phyloP scores from a whole-genome alignment of 2,329 filamentous ascomycete genomes.

The Coniella vitis region DNA sequence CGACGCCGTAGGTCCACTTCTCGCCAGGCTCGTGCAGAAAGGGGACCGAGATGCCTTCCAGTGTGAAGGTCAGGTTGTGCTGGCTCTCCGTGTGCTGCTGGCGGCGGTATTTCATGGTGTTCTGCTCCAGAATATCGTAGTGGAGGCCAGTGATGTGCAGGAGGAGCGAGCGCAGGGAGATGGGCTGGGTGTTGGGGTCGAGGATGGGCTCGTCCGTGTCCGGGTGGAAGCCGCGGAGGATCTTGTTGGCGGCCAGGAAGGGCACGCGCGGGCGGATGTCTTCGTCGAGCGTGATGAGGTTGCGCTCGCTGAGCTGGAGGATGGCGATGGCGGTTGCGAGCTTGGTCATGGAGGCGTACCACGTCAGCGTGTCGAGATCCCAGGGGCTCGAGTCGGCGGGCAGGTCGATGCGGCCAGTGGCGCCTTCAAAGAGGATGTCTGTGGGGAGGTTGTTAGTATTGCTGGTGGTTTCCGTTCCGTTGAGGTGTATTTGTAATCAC shows the following conservation, averaged over 20 bases:
- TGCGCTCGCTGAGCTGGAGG: conserved; percentile 34
- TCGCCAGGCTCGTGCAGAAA: conserved; percentile 25
- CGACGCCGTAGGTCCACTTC: conserved; percentile 25
- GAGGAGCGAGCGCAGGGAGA: conserved; percentile 41
- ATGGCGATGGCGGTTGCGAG: conserved; percentile 31
- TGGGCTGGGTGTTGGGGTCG: conserved; percentile 23
- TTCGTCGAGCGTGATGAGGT: conserved; percentile 28
- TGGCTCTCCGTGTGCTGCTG: conserved; percentile 4
- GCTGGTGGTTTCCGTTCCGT: no score
- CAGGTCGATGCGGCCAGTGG: conserved; percentile 30
- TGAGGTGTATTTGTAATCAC: no score
- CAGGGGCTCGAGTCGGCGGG: conserved; percentile 25
- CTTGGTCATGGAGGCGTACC: conserved; percentile 33
- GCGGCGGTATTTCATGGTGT: conserved; percentile 12
- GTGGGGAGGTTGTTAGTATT: no score
- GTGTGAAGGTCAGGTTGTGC: conserved; percentile 13
- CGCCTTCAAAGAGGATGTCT: conserved; percentile 30
- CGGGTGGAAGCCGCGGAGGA: conserved; percentile 36
- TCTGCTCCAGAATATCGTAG: conserved; percentile 31
- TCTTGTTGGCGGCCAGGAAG: conserved; percentile 33
- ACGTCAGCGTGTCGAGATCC: conserved; percentile 25
- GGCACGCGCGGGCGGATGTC: conserved; percentile 33
- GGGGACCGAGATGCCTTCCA: conserved; percentile 20
- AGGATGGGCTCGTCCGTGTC: conserved; percentile 26
- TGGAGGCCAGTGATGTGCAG: conserved; percentile 37